A percentile compares a stretch with the other conserved stretches of the same genome.
Conservation (phyloP, 352 stramenopile species). For the Stramenopiles sp. region DNA sequence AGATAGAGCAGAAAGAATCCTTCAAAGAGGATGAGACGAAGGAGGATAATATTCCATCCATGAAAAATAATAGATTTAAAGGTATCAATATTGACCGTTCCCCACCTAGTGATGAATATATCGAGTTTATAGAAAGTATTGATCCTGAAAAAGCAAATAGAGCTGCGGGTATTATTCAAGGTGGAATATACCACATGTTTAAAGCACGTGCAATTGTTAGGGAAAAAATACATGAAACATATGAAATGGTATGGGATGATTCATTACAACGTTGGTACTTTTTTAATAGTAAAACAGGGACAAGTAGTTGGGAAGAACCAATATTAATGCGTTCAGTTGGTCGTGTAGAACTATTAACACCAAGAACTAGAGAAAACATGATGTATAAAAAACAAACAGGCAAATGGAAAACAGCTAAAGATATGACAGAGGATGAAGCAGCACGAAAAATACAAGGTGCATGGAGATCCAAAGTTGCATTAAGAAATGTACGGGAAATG, state of each 20-base stretch:
- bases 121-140: neutral
- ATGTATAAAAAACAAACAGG: conserved; percentile 7
- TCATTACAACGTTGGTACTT: conserved; percentile 38
- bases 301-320: conserved; percentile 37
- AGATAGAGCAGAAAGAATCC: neutral
- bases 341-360: neutral
- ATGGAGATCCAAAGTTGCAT: conserved; percentile 39
- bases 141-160: neutral
- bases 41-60: too few species aligned
- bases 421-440: conserved; percentile 33
- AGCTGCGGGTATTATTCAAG: neutral
- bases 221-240: conserved; percentile 1
- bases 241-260: conserved; percentile 21
- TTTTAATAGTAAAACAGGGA: conserved; percentile 37
- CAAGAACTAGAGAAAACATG: neutral
- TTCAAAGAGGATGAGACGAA: neutral
- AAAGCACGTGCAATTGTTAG: neutral
- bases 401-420: conserved; percentile 7
- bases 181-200: neutral
- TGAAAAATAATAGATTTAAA: too few species aligned
- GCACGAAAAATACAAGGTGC: conserved; percentile 42
- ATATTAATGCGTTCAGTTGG: conserved; percentile 21
- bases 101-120: neutral
- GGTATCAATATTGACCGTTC: neutral
- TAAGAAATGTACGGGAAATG: conserved; percentile 38